Conservation (phyloP, 2,329 filamentous ascomycete genomes). For the Penicillium psychrosexuale region DNA sequence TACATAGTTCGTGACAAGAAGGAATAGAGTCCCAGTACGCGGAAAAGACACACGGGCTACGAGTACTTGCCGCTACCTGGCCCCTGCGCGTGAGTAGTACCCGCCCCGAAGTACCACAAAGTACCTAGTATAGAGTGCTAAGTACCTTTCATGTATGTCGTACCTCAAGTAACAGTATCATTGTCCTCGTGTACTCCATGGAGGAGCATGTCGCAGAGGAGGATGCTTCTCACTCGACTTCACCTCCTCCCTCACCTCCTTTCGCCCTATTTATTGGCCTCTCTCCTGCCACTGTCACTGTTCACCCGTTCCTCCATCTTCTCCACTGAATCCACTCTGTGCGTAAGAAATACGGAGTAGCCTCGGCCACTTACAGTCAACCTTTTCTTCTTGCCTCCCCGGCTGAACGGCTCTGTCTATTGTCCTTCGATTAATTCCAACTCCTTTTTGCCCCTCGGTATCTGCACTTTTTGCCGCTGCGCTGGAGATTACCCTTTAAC, state of each 20-base stretch:
- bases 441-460: slow-evolving; percentile 1
- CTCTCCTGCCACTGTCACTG: neutral
- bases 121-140: too few relatives aligned
- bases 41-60: neutral
- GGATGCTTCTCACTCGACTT: neutral
- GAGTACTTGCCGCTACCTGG: neutral
- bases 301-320: slow-evolving; percentile 4
- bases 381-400: slow-evolving; percentile 12
- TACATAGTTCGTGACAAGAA: too few relatives aligned
- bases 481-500: neutral
- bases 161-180: neutral
- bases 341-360: neutral
- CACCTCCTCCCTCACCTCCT: neutral
- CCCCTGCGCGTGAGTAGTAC: neutral
- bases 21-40: too few relatives aligned
- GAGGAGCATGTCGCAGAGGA: too few relatives aligned
- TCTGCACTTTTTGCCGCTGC: neutral
- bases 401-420: slow-evolving; percentile 8
- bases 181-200: neutral
- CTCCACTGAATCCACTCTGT: neutral
- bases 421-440: slow-evolving; percentile 8
- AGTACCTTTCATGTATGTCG: too few relatives aligned
- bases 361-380: slow-evolving; percentile 21
- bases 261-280: neutral
- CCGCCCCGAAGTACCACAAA: neutral